These are phyloP conservation scores for Chiua virens DNA, from an alignment of 768 basidiomycete genomes.

Conservation along the genomic window DNA sequence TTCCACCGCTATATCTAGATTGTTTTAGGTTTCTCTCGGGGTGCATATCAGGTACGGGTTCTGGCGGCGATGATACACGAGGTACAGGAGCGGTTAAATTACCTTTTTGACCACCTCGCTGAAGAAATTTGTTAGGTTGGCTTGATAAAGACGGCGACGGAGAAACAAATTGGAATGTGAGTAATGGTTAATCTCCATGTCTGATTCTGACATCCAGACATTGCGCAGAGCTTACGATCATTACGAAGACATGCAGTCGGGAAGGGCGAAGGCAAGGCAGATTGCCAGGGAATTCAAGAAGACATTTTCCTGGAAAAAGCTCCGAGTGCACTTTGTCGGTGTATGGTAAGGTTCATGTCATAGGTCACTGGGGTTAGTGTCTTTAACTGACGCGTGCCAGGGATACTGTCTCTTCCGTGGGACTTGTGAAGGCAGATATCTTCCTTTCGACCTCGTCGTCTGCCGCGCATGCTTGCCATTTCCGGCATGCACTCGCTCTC, in stretches of 20 bases:
- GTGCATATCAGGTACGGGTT: constrained; percentile 41
- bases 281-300: constrained; percentile 39
- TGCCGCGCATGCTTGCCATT: constrained; percentile 54
- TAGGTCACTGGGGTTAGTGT: not conserved
- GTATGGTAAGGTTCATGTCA: constrained; percentile 40
- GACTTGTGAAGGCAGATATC: constrained; percentile 45
- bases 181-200: not conserved
- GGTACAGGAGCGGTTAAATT: constrained; percentile 11
- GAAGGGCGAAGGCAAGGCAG: constrained; percentile 19
- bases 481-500: constrained; percentile 66
- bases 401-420: constrained; percentile 70
- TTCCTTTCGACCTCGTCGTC: constrained; percentile 56
- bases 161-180: constrained; percentile 34
- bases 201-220: not conserved
- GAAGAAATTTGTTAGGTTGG: constrained; percentile 27
- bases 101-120: not conserved
- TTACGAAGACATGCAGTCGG: constrained; percentile 16
- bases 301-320: constrained; percentile 43
- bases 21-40: constrained; percentile 40
- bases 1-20: not conserved
- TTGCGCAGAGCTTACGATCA: constrained; percentile 17
- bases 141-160: constrained; percentile 28
- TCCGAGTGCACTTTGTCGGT: constrained; percentile 51
- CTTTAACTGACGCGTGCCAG: constrained; percentile 29
- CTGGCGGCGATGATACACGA: constrained; percentile 43